Evolutionary conservation across 805 yeast species (phyloP), one percentile per base, ranked within the genome.

Genomic region (Peterozyma xylosa): DNA sequence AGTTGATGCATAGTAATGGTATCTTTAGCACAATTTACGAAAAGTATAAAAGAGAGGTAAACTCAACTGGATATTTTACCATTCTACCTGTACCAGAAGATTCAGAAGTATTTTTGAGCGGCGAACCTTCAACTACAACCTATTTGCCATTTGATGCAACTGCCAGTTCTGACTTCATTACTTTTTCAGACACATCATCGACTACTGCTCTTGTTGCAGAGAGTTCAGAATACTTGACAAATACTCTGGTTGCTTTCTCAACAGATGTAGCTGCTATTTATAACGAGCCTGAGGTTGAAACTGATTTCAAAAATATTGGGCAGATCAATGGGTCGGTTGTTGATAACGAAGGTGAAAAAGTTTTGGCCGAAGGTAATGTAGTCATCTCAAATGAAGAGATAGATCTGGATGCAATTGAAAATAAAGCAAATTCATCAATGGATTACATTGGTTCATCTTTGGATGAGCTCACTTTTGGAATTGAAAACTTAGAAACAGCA

Each of bases 41-140:
- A 13, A 53, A 53, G 51, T 14, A 57, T 55, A 43, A 53, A 53
- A 13, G 52, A 52, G 42, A 54, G 48, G 32, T 56, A n/a, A 66
- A 63, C 37, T 58, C 65, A 2, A 55, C 64, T 3, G 52, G 54
- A 9, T 62, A 63, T 37, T 63, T 63, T 48, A 62, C 64, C 2
- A 53, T 62, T 32, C 59, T 59, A 37, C 58, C 64, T 15, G 55
- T 59, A 46, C 2, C 47, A 52, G 14, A 54, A 53, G 13, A 39
- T 17, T 35, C 17, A 37, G 55, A 52, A 15, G 50, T 51, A 13
- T 48, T 44, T 35, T 29, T 38, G 3, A 45, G 45, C 35, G 53
- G 54, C 7, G 48, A 56, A 3, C 53, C 54, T 13, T 30, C 48
- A 11, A 51, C 48, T 3, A 50, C 57, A 4, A 46, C 53, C 16